Conservation (phyloP, 495 filamentous ascomycete species). For the Gamarada debralockiae region DNA sequence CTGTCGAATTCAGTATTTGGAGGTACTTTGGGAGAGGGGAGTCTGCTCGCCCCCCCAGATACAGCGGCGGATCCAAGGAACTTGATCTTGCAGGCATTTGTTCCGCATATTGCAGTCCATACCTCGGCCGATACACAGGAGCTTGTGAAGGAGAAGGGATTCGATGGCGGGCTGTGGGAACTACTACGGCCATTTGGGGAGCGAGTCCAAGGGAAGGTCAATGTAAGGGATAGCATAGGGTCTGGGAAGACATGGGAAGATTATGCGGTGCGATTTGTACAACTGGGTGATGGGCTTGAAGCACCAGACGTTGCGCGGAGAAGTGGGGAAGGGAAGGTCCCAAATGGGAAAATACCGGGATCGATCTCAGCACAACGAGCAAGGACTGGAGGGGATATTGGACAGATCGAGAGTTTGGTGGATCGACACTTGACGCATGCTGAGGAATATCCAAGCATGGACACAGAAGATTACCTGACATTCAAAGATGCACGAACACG, state of each 20-base stretch:
- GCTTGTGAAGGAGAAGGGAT: slow-evolving; percentile 79
- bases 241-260: slow-evolving; percentile 81
- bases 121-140: slow-evolving; percentile 80
- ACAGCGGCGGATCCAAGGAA: slow-evolving; percentile 59
- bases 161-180: slow-evolving; percentile 74
- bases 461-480: slow-evolving; percentile 29
- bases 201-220: slow-evolving; percentile 78
- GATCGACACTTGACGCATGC: slow-evolving; percentile 48
- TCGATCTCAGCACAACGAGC: slow-evolving; percentile 8
- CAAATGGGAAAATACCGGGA: slow-evolving; percentile 14
- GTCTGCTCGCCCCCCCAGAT: slow-evolving; percentile 44
- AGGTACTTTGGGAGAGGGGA: slow-evolving; percentile 30
- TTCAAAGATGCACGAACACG: slow-evolving; percentile 30
- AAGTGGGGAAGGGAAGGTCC: slow-evolving; percentile 25
- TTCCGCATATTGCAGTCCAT: slow-evolving; percentile 80
- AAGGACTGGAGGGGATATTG: slow-evolving; percentile 25
- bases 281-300: slow-evolving; percentile 57
- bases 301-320: slow-evolving; percentile 39
- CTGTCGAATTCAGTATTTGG: slow-evolving; percentile 45
- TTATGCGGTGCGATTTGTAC: slow-evolving; percentile 80
- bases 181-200: slow-evolving; percentile 92
- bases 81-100: slow-evolving; percentile 77
- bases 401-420: slow-evolving; percentile 46
- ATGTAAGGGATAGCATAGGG: slow-evolving; percentile 84
- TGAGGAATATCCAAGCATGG: slow-evolving; percentile 39